phyloP scores from a whole-genome alignment of 768 basidiomycete species.

The Lentinula sp. region DNA sequence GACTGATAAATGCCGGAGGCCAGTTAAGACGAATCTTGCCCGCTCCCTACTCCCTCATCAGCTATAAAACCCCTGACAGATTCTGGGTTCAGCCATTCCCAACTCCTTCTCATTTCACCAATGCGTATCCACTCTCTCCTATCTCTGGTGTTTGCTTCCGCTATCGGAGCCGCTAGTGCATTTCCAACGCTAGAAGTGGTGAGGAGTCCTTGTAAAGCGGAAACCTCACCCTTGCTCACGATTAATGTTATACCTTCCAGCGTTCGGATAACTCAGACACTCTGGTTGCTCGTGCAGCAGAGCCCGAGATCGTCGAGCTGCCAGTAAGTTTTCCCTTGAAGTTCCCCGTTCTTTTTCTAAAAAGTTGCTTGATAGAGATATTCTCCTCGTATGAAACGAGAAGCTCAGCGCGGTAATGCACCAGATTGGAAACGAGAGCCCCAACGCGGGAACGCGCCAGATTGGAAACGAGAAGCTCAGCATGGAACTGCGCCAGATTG shows the following conservation, averaged over 20 bases:
- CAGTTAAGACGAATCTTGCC: not conserved
- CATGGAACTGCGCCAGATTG: not conserved
- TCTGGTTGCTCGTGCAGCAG: not conserved
- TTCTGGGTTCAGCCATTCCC: not conserved
- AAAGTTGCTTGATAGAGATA: not conserved
- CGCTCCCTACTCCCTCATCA: not conserved
- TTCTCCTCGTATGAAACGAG: not conserved
- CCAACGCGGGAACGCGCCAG: not conserved
- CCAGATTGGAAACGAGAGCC: no score
- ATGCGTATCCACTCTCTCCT: not conserved
- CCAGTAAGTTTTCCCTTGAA: not conserved
- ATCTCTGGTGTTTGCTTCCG: not conserved
- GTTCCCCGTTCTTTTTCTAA: not conserved
- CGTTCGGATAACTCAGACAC: not conserved
- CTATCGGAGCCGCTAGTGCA: not conserved
- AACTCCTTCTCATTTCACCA: not conserved
- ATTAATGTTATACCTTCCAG: not conserved
- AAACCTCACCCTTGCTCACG: not conserved
- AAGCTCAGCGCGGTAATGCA: not conserved
- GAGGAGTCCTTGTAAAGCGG: not conserved
- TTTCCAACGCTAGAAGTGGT: not conserved
- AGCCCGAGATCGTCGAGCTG: not conserved
- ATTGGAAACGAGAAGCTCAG: not conserved
- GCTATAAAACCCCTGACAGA: not conserved
- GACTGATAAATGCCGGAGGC: not conserved